A percentile compares a stretch with the other conserved stretches of the same genome.
Evolutionary conservation across 768 basidiomycete species (phyloP).

Genomic region (Trametes sanguinea): DNA sequence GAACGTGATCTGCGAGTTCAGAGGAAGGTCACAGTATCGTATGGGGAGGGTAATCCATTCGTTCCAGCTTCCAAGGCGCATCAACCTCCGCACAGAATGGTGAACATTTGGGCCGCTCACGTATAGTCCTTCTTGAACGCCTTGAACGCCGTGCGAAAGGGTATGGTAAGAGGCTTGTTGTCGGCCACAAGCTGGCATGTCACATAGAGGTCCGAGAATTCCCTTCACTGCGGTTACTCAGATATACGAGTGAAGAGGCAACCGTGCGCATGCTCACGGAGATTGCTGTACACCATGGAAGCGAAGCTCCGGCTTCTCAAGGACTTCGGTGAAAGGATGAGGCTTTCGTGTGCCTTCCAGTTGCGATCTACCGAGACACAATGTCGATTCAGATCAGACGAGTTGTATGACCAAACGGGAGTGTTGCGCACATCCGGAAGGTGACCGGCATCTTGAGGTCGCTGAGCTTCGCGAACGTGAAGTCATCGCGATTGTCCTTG

Average conservation of each 20-base stretch:
- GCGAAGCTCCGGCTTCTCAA: slow-evolving; percentile 79
- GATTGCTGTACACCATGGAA: slow-evolving; percentile 87
- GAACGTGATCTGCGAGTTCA: slow-evolving; percentile 86
- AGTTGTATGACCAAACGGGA: not conserved
- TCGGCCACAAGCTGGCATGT: slow-evolving; percentile 91
- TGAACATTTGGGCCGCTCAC: slow-evolving; percentile 41
- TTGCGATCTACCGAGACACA: slow-evolving; percentile 53
- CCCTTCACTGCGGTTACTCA: slow-evolving; percentile 46
- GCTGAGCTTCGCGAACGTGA: slow-evolving; percentile 89
- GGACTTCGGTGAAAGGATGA: slow-evolving; percentile 71
- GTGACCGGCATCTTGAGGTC: slow-evolving; percentile 88
- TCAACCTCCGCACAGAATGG: not conserved
- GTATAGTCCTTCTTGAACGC: slow-evolving; percentile 82
- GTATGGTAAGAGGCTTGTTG: slow-evolving; percentile 90
- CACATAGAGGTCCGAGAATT: slow-evolving; percentile 90
- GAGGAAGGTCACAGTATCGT: slow-evolving; percentile 89
- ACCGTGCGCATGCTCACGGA: slow-evolving; percentile 48
- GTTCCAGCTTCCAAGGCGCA: slow-evolving; percentile 70
- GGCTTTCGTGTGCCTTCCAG: slow-evolving; percentile 81
- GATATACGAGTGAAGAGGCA: slow-evolving; percentile 19
- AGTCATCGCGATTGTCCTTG: slow-evolving; percentile 78
- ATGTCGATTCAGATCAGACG: not conserved
- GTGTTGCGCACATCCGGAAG: slow-evolving; percentile 64
- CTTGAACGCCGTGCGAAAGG: slow-evolving; percentile 91
- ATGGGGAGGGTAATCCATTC: slow-evolving; percentile 93